Evolutionary conservation across 78 protist genomes (phyloP).

Genomic region (Dictyostelium capitatum): DNA sequence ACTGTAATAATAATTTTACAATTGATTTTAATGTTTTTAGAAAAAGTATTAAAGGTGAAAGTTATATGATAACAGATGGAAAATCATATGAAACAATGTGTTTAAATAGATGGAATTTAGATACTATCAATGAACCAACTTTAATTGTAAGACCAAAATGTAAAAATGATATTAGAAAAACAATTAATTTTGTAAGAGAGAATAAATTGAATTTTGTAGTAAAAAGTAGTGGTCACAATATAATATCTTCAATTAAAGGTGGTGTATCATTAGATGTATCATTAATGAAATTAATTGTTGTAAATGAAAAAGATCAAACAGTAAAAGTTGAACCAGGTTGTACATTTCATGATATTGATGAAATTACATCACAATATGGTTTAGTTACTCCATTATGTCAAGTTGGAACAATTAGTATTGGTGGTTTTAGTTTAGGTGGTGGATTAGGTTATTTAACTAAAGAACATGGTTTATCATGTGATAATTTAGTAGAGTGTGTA

Average conservation of each 20-base stretch:
- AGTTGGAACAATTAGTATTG: conserved; percentile 31
- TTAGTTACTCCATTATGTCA: conserved; percentile 16
- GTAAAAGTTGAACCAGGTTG: conserved; percentile 13
- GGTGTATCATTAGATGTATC: background rate
- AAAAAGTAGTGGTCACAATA: background rate
- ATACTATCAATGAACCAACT: background rate
- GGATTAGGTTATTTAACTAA: conserved; percentile 52
- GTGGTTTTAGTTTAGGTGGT: conserved; percentile 50
- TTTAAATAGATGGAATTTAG: background rate
- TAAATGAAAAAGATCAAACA: background rate
- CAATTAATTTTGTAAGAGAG: background rate
- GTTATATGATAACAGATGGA: background rate
- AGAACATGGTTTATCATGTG: conserved; percentile 5
- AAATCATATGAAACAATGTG: background rate
- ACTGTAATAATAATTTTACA: too few relatives aligned
- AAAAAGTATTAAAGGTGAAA: background rate
- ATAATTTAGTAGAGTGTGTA: background rate
- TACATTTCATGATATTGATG: conserved; percentile 6
- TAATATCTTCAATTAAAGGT: background rate
- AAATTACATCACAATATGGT: conserved; percentile 9
- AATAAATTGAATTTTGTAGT: background rate
- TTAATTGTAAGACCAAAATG: background rate
- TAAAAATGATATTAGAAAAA: background rate
- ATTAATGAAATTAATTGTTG: background rate
- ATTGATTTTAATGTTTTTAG: background rate